Evolutionary conservation across 768 basidiomycete genomes (phyloP), one percentile per base, ranked within the genome.

Genomic region (Kwoniella sp.): DNA sequence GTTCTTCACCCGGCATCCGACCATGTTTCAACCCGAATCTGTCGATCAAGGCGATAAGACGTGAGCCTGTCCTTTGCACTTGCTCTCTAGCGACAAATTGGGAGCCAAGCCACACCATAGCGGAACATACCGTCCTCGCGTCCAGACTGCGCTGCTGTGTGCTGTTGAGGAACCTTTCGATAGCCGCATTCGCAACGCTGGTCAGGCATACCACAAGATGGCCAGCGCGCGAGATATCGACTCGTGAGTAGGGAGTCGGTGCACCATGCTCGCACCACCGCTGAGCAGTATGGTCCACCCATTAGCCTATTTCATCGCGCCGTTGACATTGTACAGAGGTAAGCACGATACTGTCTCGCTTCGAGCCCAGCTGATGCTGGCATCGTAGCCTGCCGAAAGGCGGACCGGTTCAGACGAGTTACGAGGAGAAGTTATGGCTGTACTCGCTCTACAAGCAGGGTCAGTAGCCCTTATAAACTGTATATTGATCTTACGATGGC

Each of bases 361-460:
- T n/a, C n/a, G n/a, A n/a, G n/a, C n/a, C n/a, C n/a, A 44, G 5
- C 45, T 41, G 39, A 37, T 45, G 22, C 9, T 28, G 37, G 32
- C 20, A 8, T 20, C 5, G 2, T 50, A 77, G 87, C 52, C 77
- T 95, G 27, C 90, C 92, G 1, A 93, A 93, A 79, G 88, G 83
- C 9, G 90, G 92, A 0, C 89, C 91, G 26, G 90, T 96, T 65
- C 90, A 95, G 73, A 95, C 91, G 0, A 87, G 83, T 59, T 95
- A 96, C 70, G 91, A 95, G 61, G 90, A 93, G 71, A 96, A 96
- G 73, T 77, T 96, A 12, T 81, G 83, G 10, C 89, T 96, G 83
- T 96, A 96, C 71, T 88, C 88, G 86, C 78, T 91, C 63, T 93
- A 88, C 75, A 93, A 93, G 74, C 91, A 95, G 83, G 89, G 89